Conservation (phyloP, 2,329 filamentous ascomycete species). For the Blastomyces emzantsi region DNA sequence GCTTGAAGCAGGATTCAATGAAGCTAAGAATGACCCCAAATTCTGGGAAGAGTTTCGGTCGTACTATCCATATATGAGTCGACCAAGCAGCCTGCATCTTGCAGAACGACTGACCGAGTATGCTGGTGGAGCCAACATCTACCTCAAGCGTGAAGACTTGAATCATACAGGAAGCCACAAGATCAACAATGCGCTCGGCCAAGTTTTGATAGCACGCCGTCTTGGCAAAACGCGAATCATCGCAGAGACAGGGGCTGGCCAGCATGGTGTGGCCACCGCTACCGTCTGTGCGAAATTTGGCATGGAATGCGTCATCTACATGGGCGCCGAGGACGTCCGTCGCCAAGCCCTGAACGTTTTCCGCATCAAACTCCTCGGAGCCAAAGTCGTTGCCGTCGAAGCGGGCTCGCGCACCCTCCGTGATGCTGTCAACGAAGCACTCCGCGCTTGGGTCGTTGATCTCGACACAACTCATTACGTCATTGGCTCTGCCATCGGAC, state of each 20-base stretch:
- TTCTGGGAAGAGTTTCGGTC: slow-evolving; percentile 98
- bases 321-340: slow-evolving; percentile 96
- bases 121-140: slow-evolving; percentile 89
- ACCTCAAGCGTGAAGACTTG: slow-evolving; percentile 93
- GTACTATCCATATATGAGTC: slow-evolving; percentile 95
- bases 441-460: slow-evolving; percentile 87
- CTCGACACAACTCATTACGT: slow-evolving; percentile 96
- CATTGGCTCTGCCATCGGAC: slow-evolving; percentile 93
- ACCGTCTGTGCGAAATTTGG: slow-evolving; percentile 97
- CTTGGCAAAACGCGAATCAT: slow-evolving; percentile 96
- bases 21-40: slow-evolving; percentile 72
- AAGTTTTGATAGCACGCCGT: slow-evolving; percentile 74
- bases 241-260: slow-evolving; percentile 92
- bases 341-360: slow-evolving; percentile 97
- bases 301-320: slow-evolving; percentile 96
- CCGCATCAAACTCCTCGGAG: slow-evolving; percentile 92
- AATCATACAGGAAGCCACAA: slow-evolving; percentile 99
- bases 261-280: slow-evolving; percentile 95
- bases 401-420: slow-evolving; percentile 75
- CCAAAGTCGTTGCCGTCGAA: slow-evolving; percentile 85
- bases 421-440: slow-evolving; percentile 88
- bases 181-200: slow-evolving; percentile 97
- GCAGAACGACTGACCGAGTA: slow-evolving; percentile 81
- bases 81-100: slow-evolving; percentile 82
- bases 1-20: slow-evolving; percentile 82